Evolutionary conservation across 495 filamentous ascomycete species (phyloP), one percentile per base, ranked within the genome.

Genomic region (Penicillium odoratum): DNA sequence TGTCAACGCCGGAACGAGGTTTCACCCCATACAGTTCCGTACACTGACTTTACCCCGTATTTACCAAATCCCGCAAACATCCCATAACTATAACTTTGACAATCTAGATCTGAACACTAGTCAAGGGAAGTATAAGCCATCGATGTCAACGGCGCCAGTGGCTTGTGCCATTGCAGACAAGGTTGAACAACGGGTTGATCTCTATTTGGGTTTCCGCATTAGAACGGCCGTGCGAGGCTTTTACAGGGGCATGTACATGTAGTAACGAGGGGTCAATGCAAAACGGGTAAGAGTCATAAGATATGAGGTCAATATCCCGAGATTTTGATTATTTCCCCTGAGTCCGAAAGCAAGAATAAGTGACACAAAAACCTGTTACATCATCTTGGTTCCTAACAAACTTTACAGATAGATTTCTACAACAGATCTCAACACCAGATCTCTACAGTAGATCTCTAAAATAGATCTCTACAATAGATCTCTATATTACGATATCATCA

Each of bases 21-120:
- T 43, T 29, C 3, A 5, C 3, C 38, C 38, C 38, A 10, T 53
- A 53, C 40, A n/a, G 36, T 30, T 36, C 48, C 28, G 11, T 62
- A 62, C 60, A 40, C 34, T 26, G 28, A 8, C 21, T 16, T 30
- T 62, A 59, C 60, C 31, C 40, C 46, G 60, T 62, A 62, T 59
- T 62, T 40, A 40, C 38, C 6, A 4, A 15, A 5, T 16, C 38
- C 38, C 38, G 38, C 38, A 40, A 40, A 40, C 38, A 15, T 40
- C 15, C n/a, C 36, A 15, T 40, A 16, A 7, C n/a, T 38, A 38
- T 5, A 33, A 61, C 33, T 34, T 15, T 10, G 9, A 42, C 0
- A 3, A 48, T 48, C 46, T 48, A 48, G 46, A 48, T 47, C 45
- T 47, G 11, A 8, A 47, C 1, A 21, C 21, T 21, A 21, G 21